Evolutionary conservation across 192 early-diverging fungal genomes (phyloP).

Genomic region (Mortierella hygrophila): DNA sequence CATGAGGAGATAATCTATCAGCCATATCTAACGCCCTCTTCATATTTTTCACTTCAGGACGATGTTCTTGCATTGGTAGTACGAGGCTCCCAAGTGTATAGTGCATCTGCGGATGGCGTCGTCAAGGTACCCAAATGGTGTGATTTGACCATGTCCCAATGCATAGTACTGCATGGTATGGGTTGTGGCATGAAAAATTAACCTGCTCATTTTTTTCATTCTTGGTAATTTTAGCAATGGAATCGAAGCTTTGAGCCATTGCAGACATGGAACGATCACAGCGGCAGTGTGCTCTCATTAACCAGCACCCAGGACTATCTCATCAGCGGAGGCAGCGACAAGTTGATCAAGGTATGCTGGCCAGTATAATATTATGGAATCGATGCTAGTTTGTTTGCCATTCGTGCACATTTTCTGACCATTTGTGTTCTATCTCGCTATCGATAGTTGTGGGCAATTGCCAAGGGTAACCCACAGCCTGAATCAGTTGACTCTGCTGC

Average conservation of each 20-base stretch:
- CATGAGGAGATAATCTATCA: neutral
- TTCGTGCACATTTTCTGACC: neutral
- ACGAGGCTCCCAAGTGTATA: conserved; percentile 61
- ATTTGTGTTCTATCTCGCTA: neutral
- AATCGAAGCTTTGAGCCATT: conserved; percentile 68
- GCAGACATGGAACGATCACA: conserved; percentile 64
- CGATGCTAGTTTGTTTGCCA: neutral
- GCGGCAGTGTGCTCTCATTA: conserved; percentile 71
- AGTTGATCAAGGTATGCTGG: conserved; percentile 63
- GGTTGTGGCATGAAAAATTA: neutral
- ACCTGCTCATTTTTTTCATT: conserved; percentile 1
- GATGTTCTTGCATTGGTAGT: conserved; percentile 72
- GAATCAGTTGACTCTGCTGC: conserved; percentile 32
- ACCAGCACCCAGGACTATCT: conserved; percentile 62
- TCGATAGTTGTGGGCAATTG: conserved; percentile 39
- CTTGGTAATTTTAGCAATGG: conserved; percentile 62
- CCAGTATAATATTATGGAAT: neutral
- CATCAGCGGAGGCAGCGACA: conserved; percentile 73
- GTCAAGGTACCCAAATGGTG: conserved; percentile 62
- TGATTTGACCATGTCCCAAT: conserved; percentile 16
- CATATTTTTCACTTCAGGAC: conserved; percentile 34
- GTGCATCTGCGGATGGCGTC: conserved; percentile 77
- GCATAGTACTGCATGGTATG: neutral
- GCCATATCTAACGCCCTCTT: neutral
- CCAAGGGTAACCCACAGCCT: conserved; percentile 21